A percentile compares a stretch with the other conserved stretches of the same genome.
Conservation (phyloP, 352 stramenopile species). For the Phytophthora uliginosa region DNA sequence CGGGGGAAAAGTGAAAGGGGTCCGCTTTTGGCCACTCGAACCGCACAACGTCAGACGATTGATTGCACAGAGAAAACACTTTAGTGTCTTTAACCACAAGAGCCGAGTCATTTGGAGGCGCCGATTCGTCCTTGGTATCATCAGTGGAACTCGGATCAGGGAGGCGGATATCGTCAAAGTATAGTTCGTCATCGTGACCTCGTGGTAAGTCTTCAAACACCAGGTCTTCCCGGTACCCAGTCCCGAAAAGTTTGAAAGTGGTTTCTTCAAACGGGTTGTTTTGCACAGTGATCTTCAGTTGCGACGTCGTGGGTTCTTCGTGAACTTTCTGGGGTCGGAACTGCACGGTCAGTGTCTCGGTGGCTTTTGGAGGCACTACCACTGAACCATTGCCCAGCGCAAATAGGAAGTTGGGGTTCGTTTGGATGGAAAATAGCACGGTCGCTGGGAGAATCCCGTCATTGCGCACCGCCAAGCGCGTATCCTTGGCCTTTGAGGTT, state of each 20-base stretch:
- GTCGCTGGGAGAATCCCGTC: conserved; percentile 94
- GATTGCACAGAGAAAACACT: conserved; percentile 85
- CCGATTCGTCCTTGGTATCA: conserved; percentile 4
- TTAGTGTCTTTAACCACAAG: conserved; percentile 51
- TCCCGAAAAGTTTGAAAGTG: conserved; percentile 72
- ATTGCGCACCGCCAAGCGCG: conserved; percentile 87
- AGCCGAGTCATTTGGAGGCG: background rate
- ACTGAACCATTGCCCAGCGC: conserved; percentile 81
- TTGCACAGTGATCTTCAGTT: conserved; percentile 90
- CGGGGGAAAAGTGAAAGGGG: conserved; percentile 80
- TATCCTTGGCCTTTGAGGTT: conserved; percentile 75
- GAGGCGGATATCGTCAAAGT: conserved; percentile 91
- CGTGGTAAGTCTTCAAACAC: conserved; percentile 90
- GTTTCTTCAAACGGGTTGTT: conserved; percentile 94
- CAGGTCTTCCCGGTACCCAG: conserved; percentile 87
- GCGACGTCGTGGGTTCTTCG: conserved; percentile 55
- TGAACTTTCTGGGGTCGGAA: conserved; percentile 89
- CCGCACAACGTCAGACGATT: conserved; percentile 61
- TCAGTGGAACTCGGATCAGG: conserved; percentile 11
- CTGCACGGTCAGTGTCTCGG: conserved; percentile 71
- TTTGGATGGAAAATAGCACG: conserved; percentile 90
- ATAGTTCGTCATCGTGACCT: conserved; percentile 79
- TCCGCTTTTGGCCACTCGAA: conserved; percentile 76
- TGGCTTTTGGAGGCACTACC: conserved; percentile 70
- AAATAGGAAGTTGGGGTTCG: conserved; percentile 84